phyloP scores from a whole-genome alignment of 441 rosid genomes.

The Rhodomyrtus psidioides region DNA sequence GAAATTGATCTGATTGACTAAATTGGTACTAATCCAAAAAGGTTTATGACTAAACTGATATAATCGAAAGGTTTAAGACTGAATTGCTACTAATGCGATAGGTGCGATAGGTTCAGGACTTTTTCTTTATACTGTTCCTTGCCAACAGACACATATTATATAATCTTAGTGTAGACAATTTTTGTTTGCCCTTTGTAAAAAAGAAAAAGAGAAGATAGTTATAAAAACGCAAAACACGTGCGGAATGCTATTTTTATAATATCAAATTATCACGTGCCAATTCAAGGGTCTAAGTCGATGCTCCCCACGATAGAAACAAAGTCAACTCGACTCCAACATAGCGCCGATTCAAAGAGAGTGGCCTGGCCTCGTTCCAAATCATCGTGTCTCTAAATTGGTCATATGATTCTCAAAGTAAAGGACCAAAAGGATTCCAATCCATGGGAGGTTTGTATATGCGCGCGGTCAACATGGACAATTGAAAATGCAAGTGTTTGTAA shows the following conservation, averaged over 20 bases:
- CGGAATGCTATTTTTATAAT: rapidly evolving
- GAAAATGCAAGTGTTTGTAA: neutral
- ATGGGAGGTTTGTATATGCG: neutral
- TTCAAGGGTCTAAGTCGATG: neutral
- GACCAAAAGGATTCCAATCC: neutral
- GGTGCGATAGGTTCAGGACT: too few species aligned
- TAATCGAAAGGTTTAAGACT: too few species aligned
- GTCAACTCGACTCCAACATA: neutral
- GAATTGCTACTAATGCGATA: too few species aligned
- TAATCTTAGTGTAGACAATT: neutral
- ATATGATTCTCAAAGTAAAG: neutral
- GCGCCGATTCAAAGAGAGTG: neutral
- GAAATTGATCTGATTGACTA: too few species aligned
- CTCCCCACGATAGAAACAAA: neutral
- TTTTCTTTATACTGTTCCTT: too few species aligned
- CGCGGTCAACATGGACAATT: neutral
- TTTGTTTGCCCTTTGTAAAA: neutral
- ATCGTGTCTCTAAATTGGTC: neutral
- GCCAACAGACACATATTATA: neutral
- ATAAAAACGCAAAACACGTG: neutral
- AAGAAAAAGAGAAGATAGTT: too few species aligned
- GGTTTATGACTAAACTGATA: too few species aligned
- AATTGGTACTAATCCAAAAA: too few species aligned
- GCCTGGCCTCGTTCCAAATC: neutral
- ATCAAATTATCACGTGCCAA: neutral